Evolutionary conservation across 2,329 filamentous ascomycete genomes (phyloP).

Genomic region (Ascomycota sp.): DNA sequence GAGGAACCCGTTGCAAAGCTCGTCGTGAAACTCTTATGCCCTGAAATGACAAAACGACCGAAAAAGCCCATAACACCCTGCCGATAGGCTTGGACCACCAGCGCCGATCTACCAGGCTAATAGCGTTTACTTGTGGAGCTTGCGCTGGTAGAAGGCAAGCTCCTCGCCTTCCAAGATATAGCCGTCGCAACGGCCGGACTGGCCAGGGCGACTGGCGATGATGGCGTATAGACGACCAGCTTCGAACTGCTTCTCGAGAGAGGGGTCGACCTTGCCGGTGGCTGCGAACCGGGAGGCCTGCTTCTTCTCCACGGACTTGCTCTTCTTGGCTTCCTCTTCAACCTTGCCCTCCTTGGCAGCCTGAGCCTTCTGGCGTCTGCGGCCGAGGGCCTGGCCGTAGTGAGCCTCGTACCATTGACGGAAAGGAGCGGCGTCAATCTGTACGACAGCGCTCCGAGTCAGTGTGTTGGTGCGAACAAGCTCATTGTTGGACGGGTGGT

Average conservation of each 20-base stretch:
- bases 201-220: conserved; percentile 78
- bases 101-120: too few relatives aligned
- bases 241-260: conserved; percentile 98
- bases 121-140: conserved; percentile 79
- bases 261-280: conserved; percentile 76
- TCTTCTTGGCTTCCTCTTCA: conserved; percentile 68
- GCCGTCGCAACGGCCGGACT: conserved; percentile 90
- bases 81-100: conserved; percentile 6
- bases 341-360: conserved; percentile 36
- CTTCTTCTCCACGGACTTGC: conserved; percentile 91
- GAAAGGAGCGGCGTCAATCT: conserved; percentile 97
- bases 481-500: conserved; percentile 99
- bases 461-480: conserved; percentile 99
- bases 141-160: conserved; percentile 99
- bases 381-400: conserved; percentile 82
- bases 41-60: conserved; percentile 14
- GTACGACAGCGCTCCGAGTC: conserved; percentile 95
- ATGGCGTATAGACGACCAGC: conserved; percentile 93
- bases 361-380: conserved; percentile 74
- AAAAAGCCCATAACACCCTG: conserved; percentile 18
- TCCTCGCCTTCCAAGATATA: conserved; percentile 99
- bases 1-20: too few relatives aligned
- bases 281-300: conserved; percentile 69
- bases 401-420: conserved; percentile 99
- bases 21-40: too few relatives aligned